phyloP scores from a whole-genome alignment of 2,329 filamentous ascomycete species.

The Furcasterigmium sp. region DNA sequence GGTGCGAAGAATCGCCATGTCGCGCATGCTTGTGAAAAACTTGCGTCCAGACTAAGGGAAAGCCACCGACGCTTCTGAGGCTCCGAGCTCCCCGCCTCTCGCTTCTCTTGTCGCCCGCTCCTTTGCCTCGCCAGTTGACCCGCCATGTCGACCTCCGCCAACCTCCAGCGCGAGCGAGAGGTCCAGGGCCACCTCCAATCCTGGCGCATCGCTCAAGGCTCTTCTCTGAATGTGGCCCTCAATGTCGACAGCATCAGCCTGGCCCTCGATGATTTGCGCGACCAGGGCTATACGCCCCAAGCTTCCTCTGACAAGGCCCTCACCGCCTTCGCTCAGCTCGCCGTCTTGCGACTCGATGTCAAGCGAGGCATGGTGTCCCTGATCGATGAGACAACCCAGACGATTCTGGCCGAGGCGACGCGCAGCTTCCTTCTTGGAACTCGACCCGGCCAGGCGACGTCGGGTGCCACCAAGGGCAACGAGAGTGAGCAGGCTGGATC shows the following conservation, averaged over 20 bases:
- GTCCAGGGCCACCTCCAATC: constrained; percentile 23
- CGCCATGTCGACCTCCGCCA: no score
- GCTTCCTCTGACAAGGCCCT: constrained; percentile 31
- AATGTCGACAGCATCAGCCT: constrained; percentile 23
- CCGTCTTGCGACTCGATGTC: constrained; percentile 38
- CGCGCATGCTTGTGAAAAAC: no score
- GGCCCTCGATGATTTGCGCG: constrained; percentile 16
- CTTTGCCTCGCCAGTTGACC: no score
- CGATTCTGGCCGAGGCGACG: constrained; percentile 47
- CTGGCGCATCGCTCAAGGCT: constrained; percentile 25
- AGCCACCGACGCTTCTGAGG: no score
- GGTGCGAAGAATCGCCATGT: no score
- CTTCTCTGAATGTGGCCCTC: constrained; percentile 22
- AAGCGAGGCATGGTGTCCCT: constrained; percentile 45
- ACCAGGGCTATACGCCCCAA: constrained; percentile 23
- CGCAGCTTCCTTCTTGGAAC: constrained; percentile 33
- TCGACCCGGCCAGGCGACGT: no score
- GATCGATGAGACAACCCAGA: constrained; percentile 39
- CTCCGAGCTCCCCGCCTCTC: no score
- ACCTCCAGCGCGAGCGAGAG: constrained; percentile 23
- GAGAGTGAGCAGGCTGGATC: no score
- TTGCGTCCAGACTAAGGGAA: no score
- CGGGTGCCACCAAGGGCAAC: constrained; percentile 11
- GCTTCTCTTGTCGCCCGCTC: no score
- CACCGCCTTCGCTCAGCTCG: constrained; percentile 44